Evolutionary conservation across 495 filamentous ascomycete species (phyloP).

Genomic region (Cercophora samala): DNA sequence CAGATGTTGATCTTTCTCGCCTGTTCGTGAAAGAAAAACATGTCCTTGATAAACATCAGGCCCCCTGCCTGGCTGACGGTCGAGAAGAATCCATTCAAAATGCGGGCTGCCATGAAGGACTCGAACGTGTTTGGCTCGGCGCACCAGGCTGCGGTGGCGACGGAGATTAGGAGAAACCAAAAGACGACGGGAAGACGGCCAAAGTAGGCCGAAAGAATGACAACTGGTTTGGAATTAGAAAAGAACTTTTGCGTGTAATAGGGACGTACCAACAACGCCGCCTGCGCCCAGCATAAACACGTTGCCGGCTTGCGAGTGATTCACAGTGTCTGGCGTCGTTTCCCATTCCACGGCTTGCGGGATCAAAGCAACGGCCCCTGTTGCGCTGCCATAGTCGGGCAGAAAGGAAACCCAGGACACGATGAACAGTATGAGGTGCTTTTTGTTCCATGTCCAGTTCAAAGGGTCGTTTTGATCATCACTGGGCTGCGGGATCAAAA

Average conservation of each 20-base stretch:
- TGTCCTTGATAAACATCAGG: slow-evolving; percentile 62
- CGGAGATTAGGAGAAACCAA: slow-evolving; percentile 50
- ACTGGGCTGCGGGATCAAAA: slow-evolving; percentile 60
- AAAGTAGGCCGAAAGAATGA: slow-evolving; percentile 55
- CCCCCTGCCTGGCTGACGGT: slow-evolving; percentile 52
- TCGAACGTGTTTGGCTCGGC: slow-evolving; percentile 51
- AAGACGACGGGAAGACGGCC: slow-evolving; percentile 60
- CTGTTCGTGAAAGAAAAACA: slow-evolving; percentile 65
- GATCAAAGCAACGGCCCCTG: slow-evolving; percentile 52
- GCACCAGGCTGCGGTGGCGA: slow-evolving; percentile 53
- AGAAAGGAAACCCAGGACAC: slow-evolving; percentile 54
- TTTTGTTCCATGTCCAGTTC: slow-evolving; percentile 54
- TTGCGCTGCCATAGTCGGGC: slow-evolving; percentile 56
- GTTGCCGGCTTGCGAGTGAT: slow-evolving; percentile 56
- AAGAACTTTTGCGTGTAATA: neutral
- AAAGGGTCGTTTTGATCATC: slow-evolving; percentile 56
- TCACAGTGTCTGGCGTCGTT: slow-evolving; percentile 48
- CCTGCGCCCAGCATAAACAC: slow-evolving; percentile 57
- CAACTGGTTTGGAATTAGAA: slow-evolving; percentile 29
- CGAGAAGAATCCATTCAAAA: slow-evolving; percentile 62
- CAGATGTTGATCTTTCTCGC: slow-evolving; percentile 63
- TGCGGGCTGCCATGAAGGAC: slow-evolving; percentile 56
- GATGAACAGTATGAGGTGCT: slow-evolving; percentile 53
- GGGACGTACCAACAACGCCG: slow-evolving; percentile 45
- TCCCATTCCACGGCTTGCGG: slow-evolving; percentile 51